phyloP scores from a whole-genome alignment of 768 basidiomycete genomes.

The Lyophyllum atratum region DNA sequence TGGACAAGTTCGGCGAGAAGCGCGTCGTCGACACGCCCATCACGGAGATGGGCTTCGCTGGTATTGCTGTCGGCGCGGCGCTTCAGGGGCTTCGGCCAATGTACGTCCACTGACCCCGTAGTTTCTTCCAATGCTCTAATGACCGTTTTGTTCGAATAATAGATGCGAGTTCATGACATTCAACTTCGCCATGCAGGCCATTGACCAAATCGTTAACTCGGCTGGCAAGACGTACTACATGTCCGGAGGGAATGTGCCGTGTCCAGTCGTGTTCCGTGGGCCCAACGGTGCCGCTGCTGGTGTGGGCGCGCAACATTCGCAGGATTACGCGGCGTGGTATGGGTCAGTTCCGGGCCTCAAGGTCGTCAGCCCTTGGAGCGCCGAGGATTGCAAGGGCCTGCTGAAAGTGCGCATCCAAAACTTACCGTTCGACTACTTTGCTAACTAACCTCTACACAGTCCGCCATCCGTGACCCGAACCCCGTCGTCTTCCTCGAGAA shows the following conservation, averaged over 20 bases:
- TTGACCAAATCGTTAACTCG: conserved; percentile 99
- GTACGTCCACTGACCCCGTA: conserved; percentile 40
- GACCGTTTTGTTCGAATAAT: conserved; percentile 12
- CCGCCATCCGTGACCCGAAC: conserved; percentile 98
- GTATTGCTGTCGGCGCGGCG: conserved; percentile 92
- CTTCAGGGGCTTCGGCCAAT: conserved; percentile 93
- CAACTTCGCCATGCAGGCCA: conserved; percentile 99
- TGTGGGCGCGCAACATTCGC: conserved; percentile 96
- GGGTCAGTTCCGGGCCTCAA: conserved; percentile 93
- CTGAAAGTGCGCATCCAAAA: conserved; percentile 67
- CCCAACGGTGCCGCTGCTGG: conserved; percentile 98
- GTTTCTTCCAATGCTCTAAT: conserved; percentile 10
- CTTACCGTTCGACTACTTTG: neutral
- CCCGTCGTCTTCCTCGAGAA: conserved; percentile 99
- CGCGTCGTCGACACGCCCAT: conserved; percentile 97
- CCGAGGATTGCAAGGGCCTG: conserved; percentile 99
- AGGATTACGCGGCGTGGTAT: conserved; percentile 97
- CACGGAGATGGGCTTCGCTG: conserved; percentile 99
- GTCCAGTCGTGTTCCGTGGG: conserved; percentile 99
- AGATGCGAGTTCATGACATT: conserved; percentile 99
- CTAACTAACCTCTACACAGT: conserved; percentile 38
- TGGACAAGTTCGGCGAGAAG: conserved; percentile 99
- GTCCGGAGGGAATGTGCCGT: conserved; percentile 98
- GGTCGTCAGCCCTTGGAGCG: conserved; percentile 95
- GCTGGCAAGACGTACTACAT: conserved; percentile 99